A percentile compares a stretch with the other conserved stretches of the same genome.
phyloP scores from a whole-genome alignment of 139 green algal genomes.

The Pleodorina starrii region DNA sequence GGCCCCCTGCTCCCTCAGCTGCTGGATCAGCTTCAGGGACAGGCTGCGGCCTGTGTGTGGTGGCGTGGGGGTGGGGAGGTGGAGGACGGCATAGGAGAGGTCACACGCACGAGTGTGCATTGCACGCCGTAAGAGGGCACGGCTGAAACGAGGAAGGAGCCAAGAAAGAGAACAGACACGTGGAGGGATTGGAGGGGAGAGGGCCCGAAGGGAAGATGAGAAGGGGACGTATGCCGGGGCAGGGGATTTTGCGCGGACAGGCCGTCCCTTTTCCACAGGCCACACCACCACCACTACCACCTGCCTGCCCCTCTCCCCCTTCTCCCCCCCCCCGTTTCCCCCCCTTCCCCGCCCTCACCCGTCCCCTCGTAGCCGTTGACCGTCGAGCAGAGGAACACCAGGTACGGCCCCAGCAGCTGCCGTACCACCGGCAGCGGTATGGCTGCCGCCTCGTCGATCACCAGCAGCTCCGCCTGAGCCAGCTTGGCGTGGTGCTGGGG shows the following conservation, averaged over 20 bases:
- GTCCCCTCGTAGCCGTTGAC: conserved; percentile 97
- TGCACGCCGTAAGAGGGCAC: no score
- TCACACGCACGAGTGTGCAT: no score
- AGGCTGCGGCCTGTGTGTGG: conserved; percentile 86
- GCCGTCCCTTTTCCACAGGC: no score
- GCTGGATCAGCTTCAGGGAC: conserved; percentile 96
- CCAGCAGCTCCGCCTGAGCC: conserved; percentile 95
- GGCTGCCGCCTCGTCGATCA: conserved; percentile 98
- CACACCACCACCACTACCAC: background rate
- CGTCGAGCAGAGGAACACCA: conserved; percentile 98
- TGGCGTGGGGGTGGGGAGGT: background rate
- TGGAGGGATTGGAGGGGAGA: no score
- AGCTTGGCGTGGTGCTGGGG: conserved; percentile 92
- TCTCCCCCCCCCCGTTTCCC: no score
- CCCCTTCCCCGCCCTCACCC: no score
- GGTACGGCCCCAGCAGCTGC: conserved; percentile 95
- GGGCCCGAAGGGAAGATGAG: no score
- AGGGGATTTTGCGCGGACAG: no score
- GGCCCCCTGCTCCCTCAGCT: conserved; percentile 87
- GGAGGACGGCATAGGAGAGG: background rate
- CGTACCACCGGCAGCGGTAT: conserved; percentile 97
- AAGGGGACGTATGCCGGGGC: no score
- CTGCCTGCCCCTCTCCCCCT: background rate
- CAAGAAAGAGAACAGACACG: no score
- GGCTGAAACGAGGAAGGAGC: no score